These are phyloP conservation scores for Cyclocybe aegerita DNA, from an alignment of 768 basidiomycete genomes.

Conservation along the genomic window DNA sequence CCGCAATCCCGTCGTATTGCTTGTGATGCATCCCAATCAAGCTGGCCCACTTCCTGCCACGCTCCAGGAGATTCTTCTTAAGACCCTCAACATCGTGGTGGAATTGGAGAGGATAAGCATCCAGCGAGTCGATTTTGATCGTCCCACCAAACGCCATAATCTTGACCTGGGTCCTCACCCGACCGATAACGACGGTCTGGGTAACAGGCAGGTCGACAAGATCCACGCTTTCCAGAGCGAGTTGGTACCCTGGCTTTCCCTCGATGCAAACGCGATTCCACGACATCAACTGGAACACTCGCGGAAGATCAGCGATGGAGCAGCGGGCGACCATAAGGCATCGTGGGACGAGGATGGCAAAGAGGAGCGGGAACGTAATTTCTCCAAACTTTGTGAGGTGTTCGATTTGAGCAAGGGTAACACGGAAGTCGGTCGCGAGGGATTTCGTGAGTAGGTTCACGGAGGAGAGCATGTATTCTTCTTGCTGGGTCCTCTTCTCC, in stretches of 20 bases:
- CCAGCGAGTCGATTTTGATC: constrained; percentile 46
- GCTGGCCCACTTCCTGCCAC: constrained; percentile 59
- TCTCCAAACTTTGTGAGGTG: constrained; percentile 53
- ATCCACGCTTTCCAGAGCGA: constrained; percentile 52
- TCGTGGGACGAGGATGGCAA: constrained; percentile 54
- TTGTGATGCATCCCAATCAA: constrained; percentile 57
- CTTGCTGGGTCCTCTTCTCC: constrained; percentile 37
- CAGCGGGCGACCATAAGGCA: constrained; percentile 51
- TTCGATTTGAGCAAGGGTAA: constrained; percentile 44
- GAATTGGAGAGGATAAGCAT: constrained; percentile 54
- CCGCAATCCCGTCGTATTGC: constrained; percentile 54
- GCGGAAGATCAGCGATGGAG: constrained; percentile 50
- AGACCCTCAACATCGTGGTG: constrained; percentile 45
- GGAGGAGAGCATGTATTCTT: constrained; percentile 42
- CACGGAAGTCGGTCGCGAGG: constrained; percentile 47
- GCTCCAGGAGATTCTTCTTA: constrained; percentile 34
- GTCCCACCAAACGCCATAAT: constrained; percentile 49
- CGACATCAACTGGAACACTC: constrained; percentile 46
- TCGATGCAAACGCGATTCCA: constrained; percentile 35
- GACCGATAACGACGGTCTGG: constrained; percentile 37
- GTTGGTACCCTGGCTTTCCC: constrained; percentile 38
- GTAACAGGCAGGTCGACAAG: constrained; percentile 38
- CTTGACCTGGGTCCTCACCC: constrained; percentile 38
- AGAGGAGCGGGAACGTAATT: constrained; percentile 56
- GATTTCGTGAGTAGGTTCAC: constrained; percentile 51